Evolutionary conservation across 208 protist genomes (phyloP).

Genomic region (Trypanosomatidae sp.): DNA sequence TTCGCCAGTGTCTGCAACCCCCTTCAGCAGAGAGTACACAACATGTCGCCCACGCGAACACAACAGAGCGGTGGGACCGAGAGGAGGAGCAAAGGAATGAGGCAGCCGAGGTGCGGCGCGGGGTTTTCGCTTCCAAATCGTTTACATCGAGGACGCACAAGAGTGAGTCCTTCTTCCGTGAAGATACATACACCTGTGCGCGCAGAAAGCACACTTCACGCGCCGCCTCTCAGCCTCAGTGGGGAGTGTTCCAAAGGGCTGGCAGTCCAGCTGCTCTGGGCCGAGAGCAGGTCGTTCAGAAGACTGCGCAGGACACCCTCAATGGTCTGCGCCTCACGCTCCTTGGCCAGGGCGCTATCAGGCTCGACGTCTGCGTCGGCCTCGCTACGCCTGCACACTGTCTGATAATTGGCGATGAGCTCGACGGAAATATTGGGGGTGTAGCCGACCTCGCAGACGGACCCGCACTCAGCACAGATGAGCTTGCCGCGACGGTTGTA

Average conservation of each 20-base stretch:
- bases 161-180: neutral
- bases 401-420: conserved; percentile 79
- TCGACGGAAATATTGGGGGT: conserved; percentile 82
- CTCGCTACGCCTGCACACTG: conserved; percentile 29
- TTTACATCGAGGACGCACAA: neutral
- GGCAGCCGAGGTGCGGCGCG: neutral
- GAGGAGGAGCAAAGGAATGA: neutral
- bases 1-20: neutral
- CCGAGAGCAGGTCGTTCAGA: conserved; percentile 59
- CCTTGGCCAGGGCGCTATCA: conserved; percentile 7
- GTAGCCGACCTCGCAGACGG: conserved; percentile 79
- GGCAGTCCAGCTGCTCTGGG: conserved; percentile 42
- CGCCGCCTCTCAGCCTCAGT: neutral
- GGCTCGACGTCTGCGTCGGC: conserved; percentile 3
- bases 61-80: neutral
- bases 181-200: neutral
- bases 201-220: neutral
- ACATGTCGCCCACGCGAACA: neutral
- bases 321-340: conserved; percentile 37
- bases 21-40: neutral
- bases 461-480: conserved; percentile 87
- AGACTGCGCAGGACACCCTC: conserved; percentile 63
- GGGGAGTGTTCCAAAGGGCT: neutral
- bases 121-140: neutral
- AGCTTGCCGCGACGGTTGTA: conserved; percentile 76